phyloP scores from a whole-genome alignment of 129 eudicot genomes.

The Helianthus tuberosus region DNA sequence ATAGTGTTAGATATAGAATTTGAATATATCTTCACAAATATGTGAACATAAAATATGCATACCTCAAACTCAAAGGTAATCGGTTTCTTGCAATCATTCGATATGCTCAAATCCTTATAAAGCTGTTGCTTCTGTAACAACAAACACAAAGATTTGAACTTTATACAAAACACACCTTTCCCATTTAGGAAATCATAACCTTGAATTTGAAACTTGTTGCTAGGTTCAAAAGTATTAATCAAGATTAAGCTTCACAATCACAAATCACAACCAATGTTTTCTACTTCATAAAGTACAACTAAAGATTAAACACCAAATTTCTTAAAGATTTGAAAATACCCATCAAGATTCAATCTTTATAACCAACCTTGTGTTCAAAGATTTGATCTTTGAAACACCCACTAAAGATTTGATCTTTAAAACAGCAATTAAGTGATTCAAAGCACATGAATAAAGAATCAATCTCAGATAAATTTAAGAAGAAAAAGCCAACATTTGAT shows the following conservation, averaged over 20 bases:
- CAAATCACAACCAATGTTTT: background rate
- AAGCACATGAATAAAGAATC: too few relatives aligned
- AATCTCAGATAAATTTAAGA: background rate
- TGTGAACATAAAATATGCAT: background rate
- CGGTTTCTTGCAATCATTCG: conserved; percentile 25
- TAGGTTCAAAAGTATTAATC: background rate
- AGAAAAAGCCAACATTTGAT: background rate
- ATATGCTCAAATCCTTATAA: conserved; percentile 1
- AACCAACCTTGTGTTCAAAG: too few relatives aligned
- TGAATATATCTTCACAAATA: too few relatives aligned
- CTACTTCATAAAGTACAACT: background rate
- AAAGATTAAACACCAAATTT: conserved; percentile 18
- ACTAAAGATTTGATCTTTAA: too few relatives aligned
- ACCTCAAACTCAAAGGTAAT: conserved; percentile 32
- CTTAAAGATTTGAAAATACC: background rate
- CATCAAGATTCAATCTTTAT: conserved; percentile 24
- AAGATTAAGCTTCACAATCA: background rate
- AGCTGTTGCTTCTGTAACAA: conserved; percentile 29
- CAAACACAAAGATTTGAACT: conserved; percentile 12
- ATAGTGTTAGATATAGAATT: too few relatives aligned
- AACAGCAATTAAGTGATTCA: background rate
- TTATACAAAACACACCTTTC: background rate
- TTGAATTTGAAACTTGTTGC: conserved; percentile 8
- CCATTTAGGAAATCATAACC: background rate
- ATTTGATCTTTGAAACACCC: too few relatives aligned